These are phyloP conservation scores for Leccinum subgranulosum DNA, from an alignment of 768 basidiomycete genomes.

Conservation along the genomic window DNA sequence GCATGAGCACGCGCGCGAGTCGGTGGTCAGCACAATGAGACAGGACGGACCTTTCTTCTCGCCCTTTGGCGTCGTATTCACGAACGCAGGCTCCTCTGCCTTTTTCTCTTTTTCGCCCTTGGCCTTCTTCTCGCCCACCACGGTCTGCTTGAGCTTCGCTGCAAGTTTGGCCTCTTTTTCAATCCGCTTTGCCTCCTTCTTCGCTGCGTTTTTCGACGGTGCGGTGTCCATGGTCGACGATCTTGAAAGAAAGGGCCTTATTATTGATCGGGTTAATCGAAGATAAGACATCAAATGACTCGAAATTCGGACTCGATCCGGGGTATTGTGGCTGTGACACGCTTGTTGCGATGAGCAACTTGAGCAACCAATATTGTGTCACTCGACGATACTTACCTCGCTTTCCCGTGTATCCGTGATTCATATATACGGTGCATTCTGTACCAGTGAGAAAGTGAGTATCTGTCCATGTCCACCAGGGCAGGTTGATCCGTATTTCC, in stretches of 20 bases:
- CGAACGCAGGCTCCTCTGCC: constrained; percentile 69
- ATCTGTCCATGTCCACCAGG: constrained; percentile 89
- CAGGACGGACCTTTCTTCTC: constrained; percentile 81
- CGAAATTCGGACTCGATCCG: no score
- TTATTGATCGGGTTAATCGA: no score
- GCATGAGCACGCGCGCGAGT: not conserved
- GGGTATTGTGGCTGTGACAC: no score
- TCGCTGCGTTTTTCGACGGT: constrained; percentile 42
- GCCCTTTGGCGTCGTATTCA: constrained; percentile 86
- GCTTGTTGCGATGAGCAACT: no score
- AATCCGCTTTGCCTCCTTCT: constrained; percentile 81
- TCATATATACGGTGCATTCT: constrained; percentile 82
- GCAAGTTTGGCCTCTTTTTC: constrained; percentile 80
- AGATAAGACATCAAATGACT: no score
- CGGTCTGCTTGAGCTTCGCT: constrained; percentile 51
- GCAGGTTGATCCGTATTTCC: constrained; percentile 93
- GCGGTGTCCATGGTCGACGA: not conserved
- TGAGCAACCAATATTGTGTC: no score
- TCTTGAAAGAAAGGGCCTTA: not conserved
- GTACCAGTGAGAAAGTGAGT: constrained; percentile 72
- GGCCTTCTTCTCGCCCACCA: constrained; percentile 58
- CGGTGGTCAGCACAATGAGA: not conserved
- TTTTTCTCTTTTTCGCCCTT: constrained; percentile 76
- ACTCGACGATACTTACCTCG: no score
- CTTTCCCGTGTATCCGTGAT: constrained; percentile 40